Percentiles rank a stretch among this genome's conserved stretches.
These are phyloP conservation scores for Boletus insuetus DNA, from an alignment of 768 basidiomycete species.

Conservation along the genomic window DNA sequence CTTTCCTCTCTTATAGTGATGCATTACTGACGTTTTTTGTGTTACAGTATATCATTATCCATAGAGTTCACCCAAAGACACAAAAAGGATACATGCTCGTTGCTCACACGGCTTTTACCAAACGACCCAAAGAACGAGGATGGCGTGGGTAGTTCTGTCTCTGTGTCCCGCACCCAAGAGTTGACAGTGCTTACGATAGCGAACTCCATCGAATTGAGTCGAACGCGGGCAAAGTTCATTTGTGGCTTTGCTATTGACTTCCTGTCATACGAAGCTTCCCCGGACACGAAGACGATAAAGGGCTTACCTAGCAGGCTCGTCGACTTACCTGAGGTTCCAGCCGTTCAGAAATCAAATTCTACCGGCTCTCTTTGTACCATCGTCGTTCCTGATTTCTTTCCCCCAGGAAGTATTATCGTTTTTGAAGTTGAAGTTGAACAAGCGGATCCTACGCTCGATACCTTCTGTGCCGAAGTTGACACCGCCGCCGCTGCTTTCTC, in stretches of 20 bases:
- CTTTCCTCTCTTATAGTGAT: not conserved
- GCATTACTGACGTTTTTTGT: conserved; percentile 1
- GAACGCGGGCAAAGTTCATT: conserved; percentile 77
- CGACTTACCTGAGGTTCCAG: conserved; percentile 57
- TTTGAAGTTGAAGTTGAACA: conserved; percentile 85
- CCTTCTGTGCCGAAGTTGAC: conserved; percentile 66
- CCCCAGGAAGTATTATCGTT: conserved; percentile 93
- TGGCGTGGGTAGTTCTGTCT: conserved; percentile 49
- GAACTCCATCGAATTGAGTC: conserved; percentile 77
- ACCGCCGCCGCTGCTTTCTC: conserved; percentile 72
- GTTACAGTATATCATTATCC: conserved; percentile 84
- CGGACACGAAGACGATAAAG: conserved; percentile 52
- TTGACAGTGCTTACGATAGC: conserved; percentile 43
- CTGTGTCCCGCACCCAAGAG: not conserved
- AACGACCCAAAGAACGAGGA: conserved; percentile 78
- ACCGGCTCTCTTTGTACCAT: conserved; percentile 78
- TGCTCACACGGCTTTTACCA: conserved; percentile 89
- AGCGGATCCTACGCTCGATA: conserved; percentile 67
- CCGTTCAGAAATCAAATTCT: conserved; percentile 59
- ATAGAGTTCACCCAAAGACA: conserved; percentile 85
- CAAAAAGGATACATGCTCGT: conserved; percentile 92
- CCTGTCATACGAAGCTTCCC: conserved; percentile 51
- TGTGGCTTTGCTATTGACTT: conserved; percentile 76
- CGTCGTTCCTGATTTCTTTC: conserved; percentile 82
- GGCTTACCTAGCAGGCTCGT: conserved; percentile 73